A percentile compares a stretch with the other conserved stretches of the same genome.
phyloP scores from a whole-genome alignment of 169 alveolate genomes.

The Cryptosporidium xiaoi region DNA sequence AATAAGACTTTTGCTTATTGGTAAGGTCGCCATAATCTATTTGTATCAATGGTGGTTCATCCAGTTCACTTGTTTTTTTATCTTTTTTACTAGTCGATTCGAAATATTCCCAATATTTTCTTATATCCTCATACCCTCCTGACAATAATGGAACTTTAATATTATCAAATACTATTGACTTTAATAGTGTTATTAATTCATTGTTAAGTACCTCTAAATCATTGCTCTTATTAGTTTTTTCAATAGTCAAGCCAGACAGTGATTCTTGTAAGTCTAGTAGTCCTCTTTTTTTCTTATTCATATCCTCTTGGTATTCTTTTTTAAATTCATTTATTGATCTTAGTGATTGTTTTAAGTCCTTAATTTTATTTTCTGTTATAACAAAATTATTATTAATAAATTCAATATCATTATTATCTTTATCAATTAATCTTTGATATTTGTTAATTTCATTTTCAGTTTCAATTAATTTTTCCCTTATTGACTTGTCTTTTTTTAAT shows the following conservation, averaged over 20 bases:
- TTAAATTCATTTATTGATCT: background rate
- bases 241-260: background rate
- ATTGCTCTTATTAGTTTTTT: slow-evolving; percentile 24
- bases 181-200: slow-evolving; percentile 38
- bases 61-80: background rate
- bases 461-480: slow-evolving; percentile 21
- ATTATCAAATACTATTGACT: slow-evolving; percentile 36
- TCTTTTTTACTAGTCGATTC: slow-evolving; percentile 8
- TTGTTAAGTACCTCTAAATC: slow-evolving; percentile 41
- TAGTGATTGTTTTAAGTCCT: slow-evolving; percentile 51
- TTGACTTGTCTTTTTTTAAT: slow-evolving; percentile 4
- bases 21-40: slow-evolving; percentile 42
- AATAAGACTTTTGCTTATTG: background rate
- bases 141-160: slow-evolving; percentile 47
- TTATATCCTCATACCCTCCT: slow-evolving; percentile 47
- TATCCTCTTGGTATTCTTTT: slow-evolving; percentile 9
- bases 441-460: slow-evolving; percentile 1
- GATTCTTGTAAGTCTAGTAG: slow-evolving; percentile 18
- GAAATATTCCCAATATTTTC: slow-evolving; percentile 59
- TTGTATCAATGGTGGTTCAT: slow-evolving; percentile 64
- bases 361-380: slow-evolving; percentile 67
- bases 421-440: slow-evolving; percentile 4
- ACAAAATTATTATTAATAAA: slow-evolving; percentile 70
- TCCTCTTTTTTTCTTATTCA: slow-evolving; percentile 28
- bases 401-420: background rate